Evolutionary conservation across 805 yeast species (phyloP), one percentile per base, ranked within the genome.

Genomic region (Clavispora vitiphila): DNA sequence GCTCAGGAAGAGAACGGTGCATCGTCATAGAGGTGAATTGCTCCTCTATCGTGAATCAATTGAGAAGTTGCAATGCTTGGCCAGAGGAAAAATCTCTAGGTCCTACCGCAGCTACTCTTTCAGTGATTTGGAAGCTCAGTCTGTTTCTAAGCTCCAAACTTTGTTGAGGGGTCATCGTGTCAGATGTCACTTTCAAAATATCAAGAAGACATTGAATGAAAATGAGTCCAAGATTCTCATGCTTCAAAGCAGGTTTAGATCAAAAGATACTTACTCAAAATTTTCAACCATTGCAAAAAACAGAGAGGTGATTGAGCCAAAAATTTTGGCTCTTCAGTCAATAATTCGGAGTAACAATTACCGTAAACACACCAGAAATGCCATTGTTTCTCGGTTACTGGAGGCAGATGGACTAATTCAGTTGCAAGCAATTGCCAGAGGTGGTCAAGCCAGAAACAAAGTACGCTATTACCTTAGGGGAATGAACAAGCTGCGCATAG

Each of bases 241-340:
- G 12, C 44, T 78, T 1, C 83, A 77, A 51, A 62, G 76, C 30
- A 30, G 59, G 3, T 50, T 69, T 3, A 68, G 85, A 41, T 79
- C 77, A 3, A 43, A 53, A 10, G 36, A 46, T 3, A 41, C 64
- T 4, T 48, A 54, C 39, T 20, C 42, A 2, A 58, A 48, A 15
- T 43, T 60, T 2, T 48, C 53, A 35, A 44, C 54, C 2, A 46
- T 66, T 4, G 37, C 64, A n/a, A 49, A 53, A 9, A 42, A 62
- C 29, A 57, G 49, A 29, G 46, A 42, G 11, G 23, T 26, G 1
- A 53, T 63, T 21, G 62, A 60, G 34, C 53, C 56, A 1, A 24
- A 46, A 1, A 41, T 66, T 2, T 22, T 62, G 4, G 46, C 39
- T 10, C 48, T 69, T 18, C 74, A 69, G 42, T 52, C 73, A 1